Percentiles rank a stretch among this genome's conserved stretches.
phyloP scores from a whole-genome alignment of 768 basidiomycete genomes.

The Trametes coccinea region DNA sequence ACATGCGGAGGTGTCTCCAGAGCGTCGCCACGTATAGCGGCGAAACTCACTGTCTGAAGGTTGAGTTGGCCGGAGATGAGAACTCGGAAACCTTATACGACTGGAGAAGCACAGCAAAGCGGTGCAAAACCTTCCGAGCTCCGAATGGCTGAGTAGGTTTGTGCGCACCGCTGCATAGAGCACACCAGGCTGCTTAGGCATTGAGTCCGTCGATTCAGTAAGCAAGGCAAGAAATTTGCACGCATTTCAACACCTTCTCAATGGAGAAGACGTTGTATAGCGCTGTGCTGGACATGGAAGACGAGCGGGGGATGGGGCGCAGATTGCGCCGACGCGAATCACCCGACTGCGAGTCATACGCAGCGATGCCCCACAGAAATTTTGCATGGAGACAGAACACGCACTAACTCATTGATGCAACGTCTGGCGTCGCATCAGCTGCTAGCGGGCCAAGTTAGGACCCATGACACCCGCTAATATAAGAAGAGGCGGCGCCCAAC shows the following conservation, averaged over 20 bases:
- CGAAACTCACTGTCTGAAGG: too few species aligned
- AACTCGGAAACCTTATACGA: background rate
- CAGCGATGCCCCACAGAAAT: background rate
- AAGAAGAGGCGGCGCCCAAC: background rate
- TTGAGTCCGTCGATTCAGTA: too few species aligned
- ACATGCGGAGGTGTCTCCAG: background rate
- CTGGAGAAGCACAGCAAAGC: background rate
- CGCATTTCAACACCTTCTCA: too few species aligned
- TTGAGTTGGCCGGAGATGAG: background rate
- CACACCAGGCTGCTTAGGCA: too few species aligned
- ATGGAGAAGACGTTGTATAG: background rate
- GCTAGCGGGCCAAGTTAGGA: background rate
- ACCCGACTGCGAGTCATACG: background rate
- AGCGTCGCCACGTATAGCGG: background rate
- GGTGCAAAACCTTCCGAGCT: background rate
- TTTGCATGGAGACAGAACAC: background rate
- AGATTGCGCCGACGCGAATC: background rate
- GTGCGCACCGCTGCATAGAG: background rate
- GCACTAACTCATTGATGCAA: background rate
- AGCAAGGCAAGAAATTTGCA: too few species aligned
- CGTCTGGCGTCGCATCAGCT: background rate
- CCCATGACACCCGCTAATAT: background rate
- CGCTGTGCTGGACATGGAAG: background rate
- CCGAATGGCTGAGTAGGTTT: background rate
- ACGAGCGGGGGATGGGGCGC: background rate